These are phyloP conservation scores for Pseudonitzschia multiseries DNA, from an alignment of 108 stramenopile species.

Conservation along the genomic window DNA sequence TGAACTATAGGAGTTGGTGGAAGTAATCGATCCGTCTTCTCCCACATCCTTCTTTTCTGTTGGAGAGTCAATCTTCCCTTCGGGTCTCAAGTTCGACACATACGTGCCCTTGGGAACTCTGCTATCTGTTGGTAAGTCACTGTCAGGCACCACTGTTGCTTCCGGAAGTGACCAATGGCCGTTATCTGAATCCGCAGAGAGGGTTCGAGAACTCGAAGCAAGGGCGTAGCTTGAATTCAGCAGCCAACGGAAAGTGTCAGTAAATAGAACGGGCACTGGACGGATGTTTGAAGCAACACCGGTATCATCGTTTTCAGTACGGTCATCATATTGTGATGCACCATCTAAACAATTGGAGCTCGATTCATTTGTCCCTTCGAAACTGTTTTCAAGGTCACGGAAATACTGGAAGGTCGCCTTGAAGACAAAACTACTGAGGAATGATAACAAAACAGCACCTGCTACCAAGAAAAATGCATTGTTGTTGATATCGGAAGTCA, in stretches of 20 bases:
- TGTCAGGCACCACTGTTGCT: constrained; percentile 4
- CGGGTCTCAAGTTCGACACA: constrained; percentile 5
- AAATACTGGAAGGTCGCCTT: constrained; percentile 46
- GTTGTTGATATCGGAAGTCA: constrained; percentile 52
- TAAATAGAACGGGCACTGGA: constrained; percentile 49
- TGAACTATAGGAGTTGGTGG: neutral
- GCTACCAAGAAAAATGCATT: constrained; percentile 60
- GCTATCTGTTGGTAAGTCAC: neutral
- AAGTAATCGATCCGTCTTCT: neutral
- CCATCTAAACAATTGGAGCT: neutral
- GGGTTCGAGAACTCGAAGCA: neutral
- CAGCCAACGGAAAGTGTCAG: constrained; percentile 50
- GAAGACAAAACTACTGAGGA: constrained; percentile 46
- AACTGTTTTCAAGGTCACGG: constrained; percentile 12
- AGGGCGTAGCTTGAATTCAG: constrained; percentile 11
- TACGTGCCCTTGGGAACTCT: constrained; percentile 4
- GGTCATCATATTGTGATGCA: constrained; percentile 14
- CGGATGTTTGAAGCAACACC: constrained; percentile 29
- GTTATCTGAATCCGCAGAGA: constrained; percentile 1
- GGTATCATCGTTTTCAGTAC: constrained; percentile 32
- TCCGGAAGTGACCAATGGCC: constrained; percentile 18
- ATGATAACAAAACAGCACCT: constrained; percentile 45
- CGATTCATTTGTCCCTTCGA: neutral
- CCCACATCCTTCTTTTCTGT: neutral
- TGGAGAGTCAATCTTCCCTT: neutral